phyloP scores from a whole-genome alignment of 306 rosid genomes.

The Carpinus viminea region DNA sequence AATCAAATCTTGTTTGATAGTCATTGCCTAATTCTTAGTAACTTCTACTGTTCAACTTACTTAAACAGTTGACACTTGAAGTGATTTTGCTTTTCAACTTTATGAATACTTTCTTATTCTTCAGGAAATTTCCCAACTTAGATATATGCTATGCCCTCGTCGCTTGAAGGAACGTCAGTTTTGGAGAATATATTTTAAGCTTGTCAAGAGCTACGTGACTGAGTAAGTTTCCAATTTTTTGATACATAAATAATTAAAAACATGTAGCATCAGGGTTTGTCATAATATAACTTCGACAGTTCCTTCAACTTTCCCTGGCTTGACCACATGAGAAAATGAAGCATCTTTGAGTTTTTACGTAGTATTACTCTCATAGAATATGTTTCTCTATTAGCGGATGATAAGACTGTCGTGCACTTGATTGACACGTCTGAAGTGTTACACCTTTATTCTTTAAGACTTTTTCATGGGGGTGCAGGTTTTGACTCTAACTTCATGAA shows the following conservation, averaged over 20 bases:
- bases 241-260: background rate
- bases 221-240: conserved; percentile 59
- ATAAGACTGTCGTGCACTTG: background rate
- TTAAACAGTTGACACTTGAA: background rate
- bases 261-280: background rate
- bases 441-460: background rate
- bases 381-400: background rate
- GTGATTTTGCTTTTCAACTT: conserved; percentile 13
- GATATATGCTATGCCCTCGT: conserved; percentile 85
- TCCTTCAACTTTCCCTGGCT: background rate
- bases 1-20: background rate
- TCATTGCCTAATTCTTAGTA: background rate
- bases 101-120: conserved; percentile 19
- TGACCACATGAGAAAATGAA: background rate
- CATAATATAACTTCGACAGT: background rate
- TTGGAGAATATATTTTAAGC: conserved; percentile 83
- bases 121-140: conserved; percentile 78
- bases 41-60: background rate
- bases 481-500: too few species aligned
- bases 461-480: too few species aligned
- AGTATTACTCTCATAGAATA: background rate
- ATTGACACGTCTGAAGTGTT: background rate
- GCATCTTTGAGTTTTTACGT: background rate
- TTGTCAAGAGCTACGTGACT: conserved; percentile 63
- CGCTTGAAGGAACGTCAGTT: conserved; percentile 80